Base-by-base conservation (phyloP, 192 early-diverging fungal genomes). In the Rhizophlyctis rosea region DNA sequence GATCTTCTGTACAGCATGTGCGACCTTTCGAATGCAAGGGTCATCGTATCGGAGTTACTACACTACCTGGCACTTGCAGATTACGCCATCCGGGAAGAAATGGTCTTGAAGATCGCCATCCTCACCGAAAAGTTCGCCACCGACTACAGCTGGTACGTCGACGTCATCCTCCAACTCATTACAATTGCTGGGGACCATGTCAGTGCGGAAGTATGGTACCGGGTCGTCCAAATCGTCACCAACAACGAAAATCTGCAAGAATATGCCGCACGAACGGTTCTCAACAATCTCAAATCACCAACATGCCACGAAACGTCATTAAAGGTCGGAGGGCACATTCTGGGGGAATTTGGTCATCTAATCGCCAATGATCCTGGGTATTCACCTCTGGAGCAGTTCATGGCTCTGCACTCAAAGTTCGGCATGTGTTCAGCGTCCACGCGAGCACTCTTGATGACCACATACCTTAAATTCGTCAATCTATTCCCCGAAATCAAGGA, bases 71-170 rank as follows among this genome's bases (percentile, higher is more conserved):
- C 86, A 25, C 81, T 91, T 34, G 88, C 96, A 0, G 98, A 99
- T 58, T 87, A 87, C 61, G 87, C 88, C 14, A 82, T 98, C 67
- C 85, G 92, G 23, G 95, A 98, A 78, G 96, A 98, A 72, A 91
- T 99, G 89, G 98, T 95, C 3, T 82, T 99, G 32, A 98, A 98
- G 70, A 94, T 98, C 66, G 98, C 98, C 44, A 99, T 99, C 67
- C 78, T 99, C 69, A 90, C 96, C 0, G 98, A 99, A 69, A 98
- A 96, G 75, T 98, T 88, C 67, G 92, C 96, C 3, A 92, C 93
- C 4, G 95, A 96, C 69, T 95, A 95, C 68, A 88, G 91, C 51
- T 99, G 98, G 98, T 99, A 98, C 73, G 90, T 99, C 0, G 95
- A 99, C 64, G 92, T 98, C 33, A 96, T 98, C 65, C 81, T 98